A percentile compares a stretch with the other conserved stretches of the same genome.
phyloP scores from a whole-genome alignment of 176 grass and related monocot genomes.

The Zoysia pacifica region DNA sequence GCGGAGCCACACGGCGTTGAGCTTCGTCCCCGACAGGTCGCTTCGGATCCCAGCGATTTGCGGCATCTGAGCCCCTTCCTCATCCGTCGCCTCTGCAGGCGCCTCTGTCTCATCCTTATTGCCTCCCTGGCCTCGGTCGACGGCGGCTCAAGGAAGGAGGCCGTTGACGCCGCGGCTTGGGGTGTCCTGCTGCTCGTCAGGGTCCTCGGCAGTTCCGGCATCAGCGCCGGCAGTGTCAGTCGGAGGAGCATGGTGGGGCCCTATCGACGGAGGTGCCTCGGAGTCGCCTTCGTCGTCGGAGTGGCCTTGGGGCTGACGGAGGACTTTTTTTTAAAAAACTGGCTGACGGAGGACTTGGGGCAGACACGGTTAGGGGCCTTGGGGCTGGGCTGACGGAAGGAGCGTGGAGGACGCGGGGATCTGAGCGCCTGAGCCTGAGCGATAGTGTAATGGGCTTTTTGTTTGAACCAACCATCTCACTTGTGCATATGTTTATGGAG shows the following conservation, averaged over 20 bases:
- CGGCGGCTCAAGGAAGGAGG: conserved; percentile 61
- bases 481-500: no score
- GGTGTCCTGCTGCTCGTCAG: conserved; percentile 47
- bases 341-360: no score
- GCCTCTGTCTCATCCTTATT: conserved; percentile 2
- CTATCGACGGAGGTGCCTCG: conserved; percentile 7
- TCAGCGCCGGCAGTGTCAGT: neutral
- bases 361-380: no score
- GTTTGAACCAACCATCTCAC: no score
- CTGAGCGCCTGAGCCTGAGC: no score
- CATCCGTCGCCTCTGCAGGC: neutral
- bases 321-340: no score
- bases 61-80: conserved; percentile 41
- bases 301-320: no score
- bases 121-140: neutral
- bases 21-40: conserved; percentile 78
- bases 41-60: conserved; percentile 64
- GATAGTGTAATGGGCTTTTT: no score
- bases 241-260: conserved; percentile 12
- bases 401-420: no score
- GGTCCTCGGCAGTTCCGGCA: neutral
- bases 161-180: conserved; percentile 53
- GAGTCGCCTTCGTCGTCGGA: neutral
- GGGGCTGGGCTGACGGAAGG: no score
- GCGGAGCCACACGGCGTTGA: no score